Evolutionary conservation across 257 asterid genomes (phyloP).

Genomic region (Penstemon eatonii): DNA sequence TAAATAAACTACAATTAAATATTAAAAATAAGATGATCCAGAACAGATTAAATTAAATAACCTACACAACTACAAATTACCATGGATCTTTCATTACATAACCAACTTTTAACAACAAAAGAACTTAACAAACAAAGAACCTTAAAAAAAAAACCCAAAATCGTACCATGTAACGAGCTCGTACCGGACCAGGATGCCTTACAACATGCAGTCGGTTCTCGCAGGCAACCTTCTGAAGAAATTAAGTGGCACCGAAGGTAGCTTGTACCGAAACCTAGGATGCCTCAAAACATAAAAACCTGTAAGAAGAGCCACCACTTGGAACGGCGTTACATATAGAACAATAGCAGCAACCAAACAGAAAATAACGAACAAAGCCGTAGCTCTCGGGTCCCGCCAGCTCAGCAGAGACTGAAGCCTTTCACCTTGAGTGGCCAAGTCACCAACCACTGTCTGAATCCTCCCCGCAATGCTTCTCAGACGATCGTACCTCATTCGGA

Average conservation of each 20-base stretch:
- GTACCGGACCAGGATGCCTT: conserved; percentile 28
- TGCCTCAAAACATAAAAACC: conserved; percentile 71
- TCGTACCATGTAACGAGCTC: conserved; percentile 31
- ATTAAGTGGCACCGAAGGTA: conserved; percentile 65
- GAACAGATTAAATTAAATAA: conserved; percentile 37
- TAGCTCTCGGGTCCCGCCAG: conserved; percentile 85
- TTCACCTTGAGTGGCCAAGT: conserved; percentile 80
- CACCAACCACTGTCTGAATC: conserved; percentile 76
- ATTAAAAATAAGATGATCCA: conserved; percentile 23
- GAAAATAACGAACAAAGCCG: conserved; percentile 64
- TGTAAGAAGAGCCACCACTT: conserved; percentile 56
- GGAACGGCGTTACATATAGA: conserved; percentile 68
- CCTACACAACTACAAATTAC: conserved; percentile 36
- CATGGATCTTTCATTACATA: conserved; percentile 27
- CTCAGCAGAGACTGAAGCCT: conserved; percentile 66
- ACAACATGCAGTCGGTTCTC: conserved; percentile 67
- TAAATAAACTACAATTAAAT: conserved; percentile 3
- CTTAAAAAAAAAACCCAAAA: conserved; percentile 36
- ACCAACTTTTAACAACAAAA: neutral
- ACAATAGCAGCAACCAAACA: conserved; percentile 58
- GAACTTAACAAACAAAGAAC: conserved; percentile 19
- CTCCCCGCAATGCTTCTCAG: conserved; percentile 67
- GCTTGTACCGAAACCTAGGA: conserved; percentile 67
- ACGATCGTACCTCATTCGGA: conserved; percentile 73
- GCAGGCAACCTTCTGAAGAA: conserved; percentile 79